Conservation (phyloP, 176 grass and related monocot genomes). For the Aechmea fasciata region DNA sequence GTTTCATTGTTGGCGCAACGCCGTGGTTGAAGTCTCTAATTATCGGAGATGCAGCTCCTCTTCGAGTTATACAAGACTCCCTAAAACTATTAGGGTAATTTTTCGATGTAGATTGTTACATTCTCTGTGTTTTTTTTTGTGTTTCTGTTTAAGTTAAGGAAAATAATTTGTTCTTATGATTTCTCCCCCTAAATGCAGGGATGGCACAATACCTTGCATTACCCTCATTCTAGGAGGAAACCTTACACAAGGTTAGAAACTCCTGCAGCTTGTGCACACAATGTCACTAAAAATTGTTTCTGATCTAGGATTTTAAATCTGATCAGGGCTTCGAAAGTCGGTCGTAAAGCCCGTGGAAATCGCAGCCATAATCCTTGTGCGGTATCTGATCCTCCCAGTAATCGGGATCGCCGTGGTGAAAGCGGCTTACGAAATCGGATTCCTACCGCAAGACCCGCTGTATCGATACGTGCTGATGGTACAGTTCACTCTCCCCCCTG, state of each 20-base stretch:
- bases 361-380: constrained; percentile 43
- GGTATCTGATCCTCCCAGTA: constrained; percentile 51
- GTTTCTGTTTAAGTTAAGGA: not conserved
- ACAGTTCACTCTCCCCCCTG: constrained; percentile 75
- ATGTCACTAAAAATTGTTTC: not conserved
- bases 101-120: no score
- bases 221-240: constrained; percentile 91
- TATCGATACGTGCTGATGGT: constrained; percentile 81
- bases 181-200: constrained; percentile 23
- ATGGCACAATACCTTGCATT: constrained; percentile 75
- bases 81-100: constrained; percentile 57
- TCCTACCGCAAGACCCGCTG: constrained; percentile 55
- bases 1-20: constrained; percentile 55
- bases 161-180: not conserved
- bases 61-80: constrained; percentile 54
- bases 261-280: no score
- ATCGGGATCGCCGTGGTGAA: constrained; percentile 54
- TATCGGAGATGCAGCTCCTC: constrained; percentile 35
- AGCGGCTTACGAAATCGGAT: constrained; percentile 40
- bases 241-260: constrained; percentile 46
- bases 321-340: constrained; percentile 55
- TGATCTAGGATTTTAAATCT: not conserved
- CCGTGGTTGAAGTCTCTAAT: constrained; percentile 60
- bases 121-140: not conserved
- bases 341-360: constrained; percentile 35